Base-by-base conservation (phyloP, 768 basidiomycete genomes). In the Serpula lacrymans region DNA sequence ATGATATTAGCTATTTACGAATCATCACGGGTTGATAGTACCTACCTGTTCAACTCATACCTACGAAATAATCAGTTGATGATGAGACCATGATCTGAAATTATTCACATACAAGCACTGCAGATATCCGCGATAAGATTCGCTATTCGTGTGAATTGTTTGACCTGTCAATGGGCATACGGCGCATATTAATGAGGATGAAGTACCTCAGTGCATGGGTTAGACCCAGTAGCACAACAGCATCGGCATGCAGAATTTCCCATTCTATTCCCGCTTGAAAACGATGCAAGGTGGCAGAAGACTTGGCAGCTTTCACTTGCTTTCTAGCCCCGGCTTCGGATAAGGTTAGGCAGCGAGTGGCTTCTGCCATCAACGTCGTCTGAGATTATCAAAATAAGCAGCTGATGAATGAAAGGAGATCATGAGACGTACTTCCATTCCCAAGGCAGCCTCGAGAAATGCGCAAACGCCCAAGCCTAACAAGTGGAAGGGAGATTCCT, bases 61-160 rank as follows among this genome's bases (percentile, higher is more conserved):
- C 71, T 71, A 41, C 12, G 8, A 12, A 45, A 9, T 7, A 55
- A 50, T 55, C 13, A 52, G 49, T 11, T 41, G 43, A 32, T 20
- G 12, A 21, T 2, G 18, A 21, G 17, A 5, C 25, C 10, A 16
- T 14, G 32, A 17, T 8, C n/a, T n/a, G n/a, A 37, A 34, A 32
- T 12, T 14, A 34, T 44, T 47, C 7, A 71, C 72, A 59, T 59
- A 87, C 78, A 88, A 69, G 66, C 84, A 88, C 49, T 87, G 84
- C 6, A 88, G 50, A 55, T 88, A 88, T 24, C 86, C 87, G 69
- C 76, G 79, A 57, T 87, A 87, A 2, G 80, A 79, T 61, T 88
- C 86, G 41, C 83, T 86, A 9, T 27, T 26, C 14, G n/a, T 21
- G 33, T 25, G 17, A 6, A 13, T 6, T 21, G 28, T 3, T n/a